phyloP scores from a whole-genome alignment of 306 rosid species.

The Dicorynia guianensis region DNA sequence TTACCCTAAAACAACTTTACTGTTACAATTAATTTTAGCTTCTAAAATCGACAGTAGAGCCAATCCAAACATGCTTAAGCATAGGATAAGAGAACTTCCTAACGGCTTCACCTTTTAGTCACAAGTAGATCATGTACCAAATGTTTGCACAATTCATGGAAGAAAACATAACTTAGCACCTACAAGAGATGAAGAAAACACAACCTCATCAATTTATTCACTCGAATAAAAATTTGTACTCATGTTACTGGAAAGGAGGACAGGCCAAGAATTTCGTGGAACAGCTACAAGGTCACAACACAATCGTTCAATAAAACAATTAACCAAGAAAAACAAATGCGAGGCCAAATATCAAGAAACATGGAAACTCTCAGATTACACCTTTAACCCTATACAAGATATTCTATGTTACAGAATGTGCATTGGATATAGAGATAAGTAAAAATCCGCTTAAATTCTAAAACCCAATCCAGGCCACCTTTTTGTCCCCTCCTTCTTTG shows the following conservation, averaged over 20 bases:
- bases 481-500: slow-evolving; percentile 87
- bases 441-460: slow-evolving; percentile 66
- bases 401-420: slow-evolving; percentile 89
- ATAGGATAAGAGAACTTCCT: background rate
- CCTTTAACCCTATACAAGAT: slow-evolving; percentile 86
- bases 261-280: slow-evolving; percentile 43
- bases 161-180: background rate
- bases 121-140: background rate
- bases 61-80: too few species aligned
- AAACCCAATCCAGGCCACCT: slow-evolving; percentile 97
- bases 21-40: too few species aligned
- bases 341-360: slow-evolving; percentile 60
- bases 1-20: too few species aligned
- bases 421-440: slow-evolving; percentile 44
- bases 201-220: slow-evolving; percentile 56
- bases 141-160: background rate
- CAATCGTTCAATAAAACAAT: slow-evolving; percentile 67
- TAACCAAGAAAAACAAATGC: slow-evolving; percentile 54
- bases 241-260: slow-evolving; percentile 41
- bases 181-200: slow-evolving; percentile 36
- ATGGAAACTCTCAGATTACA: slow-evolving; percentile 68
- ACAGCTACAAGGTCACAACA: slow-evolving; percentile 74
- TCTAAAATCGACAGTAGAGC: too few species aligned
- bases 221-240: slow-evolving; percentile 63
- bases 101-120: background rate